Evolutionary conservation across 306 rosid genomes (phyloP).

Genomic region (Bauhinia variegata): DNA sequence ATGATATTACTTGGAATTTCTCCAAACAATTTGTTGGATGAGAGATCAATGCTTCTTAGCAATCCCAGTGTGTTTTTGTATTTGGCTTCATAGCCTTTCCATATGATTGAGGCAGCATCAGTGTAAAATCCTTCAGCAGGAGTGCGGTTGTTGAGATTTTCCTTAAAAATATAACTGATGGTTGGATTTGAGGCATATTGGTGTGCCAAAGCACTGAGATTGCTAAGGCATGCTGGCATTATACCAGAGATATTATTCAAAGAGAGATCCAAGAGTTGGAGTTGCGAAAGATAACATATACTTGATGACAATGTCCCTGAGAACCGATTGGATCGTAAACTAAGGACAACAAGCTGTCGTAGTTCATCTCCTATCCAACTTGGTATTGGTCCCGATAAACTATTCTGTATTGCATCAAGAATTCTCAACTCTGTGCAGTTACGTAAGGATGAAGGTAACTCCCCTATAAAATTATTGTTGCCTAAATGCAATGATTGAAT

Average conservation of each 20-base stretch:
- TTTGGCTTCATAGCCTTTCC: conserved; percentile 30
- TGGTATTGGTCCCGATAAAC: conserved; percentile 26
- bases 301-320: conserved; percentile 17
- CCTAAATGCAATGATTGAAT: background rate
- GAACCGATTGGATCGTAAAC: conserved; percentile 12
- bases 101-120: background rate
- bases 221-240: conserved; percentile 7
- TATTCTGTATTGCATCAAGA: conserved; percentile 29
- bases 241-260: background rate
- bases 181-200: background rate
- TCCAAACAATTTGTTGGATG: conserved; percentile 31
- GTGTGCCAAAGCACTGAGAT: conserved; percentile 16
- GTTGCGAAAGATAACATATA: background rate
- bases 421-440: conserved; percentile 22
- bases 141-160: background rate
- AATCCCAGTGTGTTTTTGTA: conserved; percentile 9
- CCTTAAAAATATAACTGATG: too few species aligned
- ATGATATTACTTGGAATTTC: conserved; percentile 34
- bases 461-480: conserved; percentile 33
- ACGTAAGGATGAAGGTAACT: conserved; percentile 25
- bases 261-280: conserved; percentile 28
- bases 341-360: background rate
- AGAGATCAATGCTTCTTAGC: conserved; percentile 36
- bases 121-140: background rate
- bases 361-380: conserved; percentile 27